Percentiles rank a stretch among this genome's conserved stretches.
phyloP scores from a whole-genome alignment of 176 grass and related monocot genomes.

The Ampelocalamus luodianensis region DNA sequence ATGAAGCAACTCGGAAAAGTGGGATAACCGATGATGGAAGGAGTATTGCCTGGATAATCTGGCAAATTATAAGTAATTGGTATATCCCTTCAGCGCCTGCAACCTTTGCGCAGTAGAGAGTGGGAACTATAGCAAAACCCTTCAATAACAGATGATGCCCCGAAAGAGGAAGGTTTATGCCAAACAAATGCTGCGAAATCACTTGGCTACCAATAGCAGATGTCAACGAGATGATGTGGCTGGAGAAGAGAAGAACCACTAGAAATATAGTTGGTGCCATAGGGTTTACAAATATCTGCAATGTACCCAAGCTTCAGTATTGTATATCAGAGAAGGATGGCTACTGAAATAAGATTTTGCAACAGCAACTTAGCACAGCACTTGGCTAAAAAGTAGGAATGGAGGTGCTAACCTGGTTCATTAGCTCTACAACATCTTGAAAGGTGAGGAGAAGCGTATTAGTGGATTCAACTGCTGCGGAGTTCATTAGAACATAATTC shows the following conservation, averaged over 20 bases:
- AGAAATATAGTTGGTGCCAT: constrained; percentile 79
- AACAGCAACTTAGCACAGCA: constrained; percentile 4
- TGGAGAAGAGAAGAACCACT: constrained; percentile 88
- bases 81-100: constrained; percentile 88
- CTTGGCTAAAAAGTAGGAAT: constrained; percentile 19
- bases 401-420: constrained; percentile 75
- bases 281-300: constrained; percentile 88
- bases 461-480: constrained; percentile 79
- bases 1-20: constrained; percentile 88
- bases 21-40: constrained; percentile 91
- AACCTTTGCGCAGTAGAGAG: constrained; percentile 67
- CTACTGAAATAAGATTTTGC: constrained; percentile 19
- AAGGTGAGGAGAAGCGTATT: constrained; percentile 75
- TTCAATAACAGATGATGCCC: constrained; percentile 72
- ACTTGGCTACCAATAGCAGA: constrained; percentile 76
- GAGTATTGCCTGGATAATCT: constrained; percentile 90
- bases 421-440: constrained; percentile 91
- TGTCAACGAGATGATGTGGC: constrained; percentile 82
- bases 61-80: constrained; percentile 86
- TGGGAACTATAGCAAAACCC: constrained; percentile 69
- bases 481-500: constrained; percentile 92
- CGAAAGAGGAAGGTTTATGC: constrained; percentile 63
- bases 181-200: constrained; percentile 81
- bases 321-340: constrained; percentile 17
- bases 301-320: constrained; percentile 10